These are phyloP conservation scores for Venturia oleaginea DNA, from an alignment of 2,329 filamentous ascomycete genomes.

Conservation along the genomic window DNA sequence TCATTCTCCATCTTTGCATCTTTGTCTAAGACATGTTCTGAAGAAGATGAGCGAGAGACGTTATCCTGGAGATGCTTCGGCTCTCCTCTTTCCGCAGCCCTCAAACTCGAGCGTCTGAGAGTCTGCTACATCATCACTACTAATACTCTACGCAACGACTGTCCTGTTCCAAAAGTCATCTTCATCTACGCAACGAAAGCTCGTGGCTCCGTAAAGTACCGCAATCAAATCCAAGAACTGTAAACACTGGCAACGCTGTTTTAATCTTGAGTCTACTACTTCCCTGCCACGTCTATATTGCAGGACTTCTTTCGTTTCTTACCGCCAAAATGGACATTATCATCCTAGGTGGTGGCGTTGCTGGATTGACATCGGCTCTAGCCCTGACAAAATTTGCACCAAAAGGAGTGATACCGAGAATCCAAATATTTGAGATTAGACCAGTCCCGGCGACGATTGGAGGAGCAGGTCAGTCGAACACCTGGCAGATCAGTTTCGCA, in stretches of 20 bases:
- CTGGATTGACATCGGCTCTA: constrained; percentile 20
- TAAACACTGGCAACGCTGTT: neutral
- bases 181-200: neutral
- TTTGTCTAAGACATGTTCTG: neutral
- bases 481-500: constrained; percentile 23
- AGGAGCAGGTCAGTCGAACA: constrained; percentile 25
- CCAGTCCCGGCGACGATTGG: constrained; percentile 17
- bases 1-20: neutral
- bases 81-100: neutral
- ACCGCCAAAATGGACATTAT: constrained; percentile 16
- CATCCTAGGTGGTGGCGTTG: constrained; percentile 22
- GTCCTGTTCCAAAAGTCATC: neutral
- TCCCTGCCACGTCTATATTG: neutral
- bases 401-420: neutral
- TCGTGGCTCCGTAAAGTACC: neutral
- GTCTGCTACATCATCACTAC: neutral
- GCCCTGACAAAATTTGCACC: constrained; percentile 16
- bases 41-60: neutral
- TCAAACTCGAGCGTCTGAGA: neutral
- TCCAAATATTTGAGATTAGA: constrained; percentile 7
- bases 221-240: neutral
- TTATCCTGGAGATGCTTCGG: neutral
- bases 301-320: neutral
- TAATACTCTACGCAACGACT: neutral
- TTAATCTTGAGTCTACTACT: neutral